Evolutionary conservation across 2,329 filamentous ascomycete genomes (phyloP), one percentile per base, ranked within the genome.

Genomic region (Paecilomyces sp.): DNA sequence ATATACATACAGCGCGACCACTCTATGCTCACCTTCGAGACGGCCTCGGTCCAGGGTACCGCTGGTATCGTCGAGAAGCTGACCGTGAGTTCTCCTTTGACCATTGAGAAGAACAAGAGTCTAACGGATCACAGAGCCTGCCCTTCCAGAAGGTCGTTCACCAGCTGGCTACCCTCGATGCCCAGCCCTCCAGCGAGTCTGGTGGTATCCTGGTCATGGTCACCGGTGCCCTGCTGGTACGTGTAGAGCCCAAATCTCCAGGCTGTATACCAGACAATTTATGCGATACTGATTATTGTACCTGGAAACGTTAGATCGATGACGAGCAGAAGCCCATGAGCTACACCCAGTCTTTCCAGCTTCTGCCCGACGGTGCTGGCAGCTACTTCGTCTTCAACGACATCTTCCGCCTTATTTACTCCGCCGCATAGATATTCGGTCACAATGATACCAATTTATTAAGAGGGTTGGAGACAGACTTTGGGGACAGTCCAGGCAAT

Each of bases 1-100:
- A 54, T 47, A 64, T 63, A 60, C 53, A 54, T 59, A 71, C 67
- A 96, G 91, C 86, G 89, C 70, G 84, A 88, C 3, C 76, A 88
- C 62, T 97, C 94, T 55, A 96, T 96, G 89, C 83, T 97, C 77
- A 97, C 93, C 56, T 97, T 97, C 71, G 91, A 97, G 83, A 87
- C 83, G 54, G 68, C 80, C 53, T 86, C 88, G 13, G 76, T 85
- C 61, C 81, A 86, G 70, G 92, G 93, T 63, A 78, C 79, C 36
- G 71, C 67, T 25, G 73, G 74, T 33, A 97, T 99, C 68, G 79
- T 88, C 58, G 86, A 91, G 76, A 97, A 97, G 83, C 85, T 97
- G 63, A 74, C 76, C 62, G 93, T 97, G 81, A 68, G 85, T 75
- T 53, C 24, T 30, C 52, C 47, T 36, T 25, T 25, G 18, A 25